Base-by-base conservation (phyloP, 1,284 basidiomycete genomes). In the Ganoderma resinaceum region DNA sequence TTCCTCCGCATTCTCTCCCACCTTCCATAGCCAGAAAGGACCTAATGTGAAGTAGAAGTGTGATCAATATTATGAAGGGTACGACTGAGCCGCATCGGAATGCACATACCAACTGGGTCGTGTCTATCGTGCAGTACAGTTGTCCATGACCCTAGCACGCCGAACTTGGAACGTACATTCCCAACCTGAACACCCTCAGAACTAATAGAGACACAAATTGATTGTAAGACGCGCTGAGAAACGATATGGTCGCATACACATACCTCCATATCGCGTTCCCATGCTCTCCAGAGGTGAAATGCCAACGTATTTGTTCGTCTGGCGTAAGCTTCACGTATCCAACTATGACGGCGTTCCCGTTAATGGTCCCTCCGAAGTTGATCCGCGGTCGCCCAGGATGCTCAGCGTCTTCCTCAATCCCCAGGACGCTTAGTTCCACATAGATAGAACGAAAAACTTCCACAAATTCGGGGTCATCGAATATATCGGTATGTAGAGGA, bases 81-180 rank as follows among this genome's bases (percentile, higher is more conserved):
- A 6, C 6, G 23, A 14, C 5, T 35, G 38, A 42, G 37, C n/a
- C n/a, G n/a, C n/a, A 42, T 9, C 18, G 11, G 20, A 18, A 29
- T n/a, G 20, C 6, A 46, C 79, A 26, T 57, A 81, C 81, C 81
- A 20, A 81, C 80, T 12, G 81, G 82, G 69, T 83, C 82, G 35
- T 78, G 75, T 20, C 67, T 65, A 33, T 91, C 89, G 69, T 93
- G 91, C 53, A 87, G 85, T 7, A 88, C 80, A 0, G 91, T 92
- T 1, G 91, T 90, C 91, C 91, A 93, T 11, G 86, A 72, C 0
- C 91, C 91, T 16, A 92, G 74, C 1, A 89, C 82, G 20, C 91
- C 91, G 75, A 80, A 89, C 4, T 78, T 78, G 9, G 91, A 91
- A 11, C 87, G 83, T 20, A 90, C 73, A 4, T 83, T 85, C 12